These are phyloP conservation scores for Cardamine chenopodiifolia DNA, from an alignment of 345 rosid species.

Conservation along the genomic window DNA sequence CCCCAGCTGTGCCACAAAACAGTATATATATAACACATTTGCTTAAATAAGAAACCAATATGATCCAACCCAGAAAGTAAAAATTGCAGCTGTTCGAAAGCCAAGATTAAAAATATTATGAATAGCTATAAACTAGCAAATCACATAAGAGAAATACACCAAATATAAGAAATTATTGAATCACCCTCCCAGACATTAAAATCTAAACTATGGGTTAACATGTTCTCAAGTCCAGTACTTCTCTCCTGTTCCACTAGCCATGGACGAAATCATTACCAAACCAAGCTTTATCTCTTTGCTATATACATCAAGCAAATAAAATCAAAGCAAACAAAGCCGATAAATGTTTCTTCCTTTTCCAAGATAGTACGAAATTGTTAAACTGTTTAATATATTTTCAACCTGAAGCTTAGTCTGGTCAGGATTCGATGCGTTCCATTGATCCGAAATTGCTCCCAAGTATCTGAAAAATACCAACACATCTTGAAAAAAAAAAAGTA, in stretches of 20 bases:
- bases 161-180: neutral
- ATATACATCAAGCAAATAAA: constrained; percentile 46
- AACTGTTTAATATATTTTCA: neutral
- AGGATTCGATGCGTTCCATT: constrained; percentile 68
- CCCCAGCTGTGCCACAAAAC: constrained; percentile 29
- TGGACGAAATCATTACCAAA: constrained; percentile 60
- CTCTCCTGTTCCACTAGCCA: constrained; percentile 45
- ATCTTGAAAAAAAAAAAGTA: too few species aligned
- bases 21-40: too few species aligned
- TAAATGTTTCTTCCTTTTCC: constrained; percentile 3
- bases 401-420: constrained; percentile 77
- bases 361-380: neutral
- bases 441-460: constrained; percentile 96
- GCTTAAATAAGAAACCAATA: too few species aligned
- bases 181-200: constrained; percentile 3
- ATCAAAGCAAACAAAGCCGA: constrained; percentile 6
- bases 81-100: too few species aligned
- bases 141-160: constrained; percentile 1
- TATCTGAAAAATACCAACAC: constrained; percentile 85
- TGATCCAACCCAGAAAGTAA: too few species aligned
- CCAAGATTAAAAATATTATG: neutral
- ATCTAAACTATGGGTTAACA: constrained; percentile 53
- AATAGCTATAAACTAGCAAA: constrained; percentile 12
- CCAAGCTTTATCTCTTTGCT: constrained; percentile 87
- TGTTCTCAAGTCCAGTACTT: constrained; percentile 67